Percentiles rank a stretch among this genome's conserved stretches.
Conservation (phyloP, 805 yeast genomes). For the Saccharomycopsis oosterbeekiorum region DNA sequence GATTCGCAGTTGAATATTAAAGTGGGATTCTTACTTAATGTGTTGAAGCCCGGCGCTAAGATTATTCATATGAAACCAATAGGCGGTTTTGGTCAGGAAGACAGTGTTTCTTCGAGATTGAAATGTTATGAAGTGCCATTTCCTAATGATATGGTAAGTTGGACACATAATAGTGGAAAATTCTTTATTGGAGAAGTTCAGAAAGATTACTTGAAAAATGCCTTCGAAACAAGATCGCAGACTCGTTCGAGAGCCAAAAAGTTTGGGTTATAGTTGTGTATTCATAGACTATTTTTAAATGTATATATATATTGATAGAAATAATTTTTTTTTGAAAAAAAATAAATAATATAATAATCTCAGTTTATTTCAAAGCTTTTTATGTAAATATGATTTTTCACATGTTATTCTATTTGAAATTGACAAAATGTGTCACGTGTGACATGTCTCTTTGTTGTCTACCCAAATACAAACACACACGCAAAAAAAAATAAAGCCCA, state of each 20-base stretch:
- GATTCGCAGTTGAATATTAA: slow-evolving; percentile 62
- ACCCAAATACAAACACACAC: neutral
- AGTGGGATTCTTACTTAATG: slow-evolving; percentile 55
- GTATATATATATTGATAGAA: neutral
- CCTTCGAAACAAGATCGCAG: neutral
- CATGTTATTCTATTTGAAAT: neutral
- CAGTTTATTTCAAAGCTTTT: neutral
- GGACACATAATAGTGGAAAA: slow-evolving; percentile 74
- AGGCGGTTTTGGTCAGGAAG: slow-evolving; percentile 35
- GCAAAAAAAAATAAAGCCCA: neutral
- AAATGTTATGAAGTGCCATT: neutral
- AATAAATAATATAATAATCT: too few relatives aligned
- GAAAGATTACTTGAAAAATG: slow-evolving; percentile 22
- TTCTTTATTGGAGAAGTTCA: slow-evolving; percentile 69
- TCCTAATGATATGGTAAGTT: slow-evolving; percentile 58
- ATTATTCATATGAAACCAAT: slow-evolving; percentile 56
- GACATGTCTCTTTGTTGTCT: neutral
- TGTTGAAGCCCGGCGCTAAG: slow-evolving; percentile 62
- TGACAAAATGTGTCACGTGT: neutral
- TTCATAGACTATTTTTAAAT: neutral
- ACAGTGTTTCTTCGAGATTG: neutral
- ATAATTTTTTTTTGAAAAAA: too few relatives aligned
- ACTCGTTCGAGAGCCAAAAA: slow-evolving; percentile 8
- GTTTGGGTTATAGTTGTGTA: neutral
- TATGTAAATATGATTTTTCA: neutral